phyloP scores from a whole-genome alignment of 345 rosid genomes.

The Pugionium cornutum region DNA sequence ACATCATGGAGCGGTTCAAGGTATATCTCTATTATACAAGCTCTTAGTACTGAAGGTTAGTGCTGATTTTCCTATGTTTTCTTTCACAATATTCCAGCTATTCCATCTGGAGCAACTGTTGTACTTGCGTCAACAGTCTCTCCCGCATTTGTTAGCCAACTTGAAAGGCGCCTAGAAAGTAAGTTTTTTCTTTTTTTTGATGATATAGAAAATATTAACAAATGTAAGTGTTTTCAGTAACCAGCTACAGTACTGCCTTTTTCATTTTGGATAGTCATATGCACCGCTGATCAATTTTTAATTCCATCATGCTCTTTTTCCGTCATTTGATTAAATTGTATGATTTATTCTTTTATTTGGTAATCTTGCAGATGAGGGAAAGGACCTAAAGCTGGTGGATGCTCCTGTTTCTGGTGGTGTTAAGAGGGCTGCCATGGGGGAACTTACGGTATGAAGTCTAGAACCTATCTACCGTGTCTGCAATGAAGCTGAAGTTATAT shows the following conservation, averaged over 20 bases:
- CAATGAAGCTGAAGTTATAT: conserved; percentile 28
- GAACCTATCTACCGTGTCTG: conserved; percentile 21
- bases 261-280: conserved; percentile 17
- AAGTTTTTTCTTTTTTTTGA: conserved; percentile 36
- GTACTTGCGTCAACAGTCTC: conserved; percentile 92
- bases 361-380: conserved; percentile 60
- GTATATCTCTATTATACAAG: conserved; percentile 43
- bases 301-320: conserved; percentile 15
- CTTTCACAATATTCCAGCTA: conserved; percentile 49
- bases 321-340: conserved; percentile 9
- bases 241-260: conserved; percentile 9
- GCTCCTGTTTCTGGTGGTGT: conserved; percentile 99
- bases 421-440: conserved; percentile 82
- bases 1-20: conserved; percentile 79
- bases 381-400: conserved; percentile 83
- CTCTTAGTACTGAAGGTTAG: conserved; percentile 13
- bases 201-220: background rate
- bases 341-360: conserved; percentile 21
- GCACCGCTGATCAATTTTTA: background rate
- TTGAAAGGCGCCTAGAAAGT: conserved; percentile 75
- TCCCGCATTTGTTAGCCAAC: conserved; percentile 72
- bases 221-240: background rate
- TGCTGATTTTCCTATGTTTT: conserved; percentile 33
- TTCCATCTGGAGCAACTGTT: conserved; percentile 72
- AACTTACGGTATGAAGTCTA: conserved; percentile 66